Conservation (phyloP, 1,284 basidiomycete genomes). For the Golubevia sp. region DNA sequence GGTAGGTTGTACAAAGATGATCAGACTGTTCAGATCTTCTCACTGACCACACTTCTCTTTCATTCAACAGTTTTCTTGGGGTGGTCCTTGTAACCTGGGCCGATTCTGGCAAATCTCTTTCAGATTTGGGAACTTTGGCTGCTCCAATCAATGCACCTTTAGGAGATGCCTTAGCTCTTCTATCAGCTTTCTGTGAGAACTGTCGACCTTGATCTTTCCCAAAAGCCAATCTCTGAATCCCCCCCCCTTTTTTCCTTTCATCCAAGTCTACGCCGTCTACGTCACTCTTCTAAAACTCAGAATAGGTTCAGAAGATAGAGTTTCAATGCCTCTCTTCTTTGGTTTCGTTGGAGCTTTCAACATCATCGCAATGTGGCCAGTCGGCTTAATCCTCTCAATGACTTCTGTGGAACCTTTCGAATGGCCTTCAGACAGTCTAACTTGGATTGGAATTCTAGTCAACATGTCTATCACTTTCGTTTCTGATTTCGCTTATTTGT, state of each 20-base stretch:
- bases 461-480: slow-evolving; percentile 59
- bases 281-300: slow-evolving; percentile 55
- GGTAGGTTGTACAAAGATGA: slow-evolving; percentile 65
- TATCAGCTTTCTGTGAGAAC: slow-evolving; percentile 47
- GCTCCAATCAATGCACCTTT: slow-evolving; percentile 31
- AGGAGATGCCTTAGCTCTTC: slow-evolving; percentile 49
- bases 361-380: slow-evolving; percentile 48
- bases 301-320: slow-evolving; percentile 54
- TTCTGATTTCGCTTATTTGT: slow-evolving; percentile 33
- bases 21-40: slow-evolving; percentile 6
- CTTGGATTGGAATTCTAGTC: slow-evolving; percentile 38
- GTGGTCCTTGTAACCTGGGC: slow-evolving; percentile 76
- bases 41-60: slow-evolving; percentile 3
- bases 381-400: slow-evolving; percentile 39
- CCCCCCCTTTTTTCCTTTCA: neutral
- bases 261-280: slow-evolving; percentile 47
- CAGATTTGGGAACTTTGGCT: neutral
- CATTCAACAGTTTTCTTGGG: slow-evolving; percentile 73
- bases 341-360: slow-evolving; percentile 57
- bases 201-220: too few species aligned
- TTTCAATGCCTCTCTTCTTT: slow-evolving; percentile 60
- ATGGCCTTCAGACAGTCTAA: slow-evolving; percentile 22
- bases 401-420: slow-evolving; percentile 32
- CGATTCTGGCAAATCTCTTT: slow-evolving; percentile 33
- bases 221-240: slow-evolving; percentile 68